Evolutionary conservation across 768 basidiomycete species (phyloP).

Genomic region (Fistulinella prunicolor): DNA sequence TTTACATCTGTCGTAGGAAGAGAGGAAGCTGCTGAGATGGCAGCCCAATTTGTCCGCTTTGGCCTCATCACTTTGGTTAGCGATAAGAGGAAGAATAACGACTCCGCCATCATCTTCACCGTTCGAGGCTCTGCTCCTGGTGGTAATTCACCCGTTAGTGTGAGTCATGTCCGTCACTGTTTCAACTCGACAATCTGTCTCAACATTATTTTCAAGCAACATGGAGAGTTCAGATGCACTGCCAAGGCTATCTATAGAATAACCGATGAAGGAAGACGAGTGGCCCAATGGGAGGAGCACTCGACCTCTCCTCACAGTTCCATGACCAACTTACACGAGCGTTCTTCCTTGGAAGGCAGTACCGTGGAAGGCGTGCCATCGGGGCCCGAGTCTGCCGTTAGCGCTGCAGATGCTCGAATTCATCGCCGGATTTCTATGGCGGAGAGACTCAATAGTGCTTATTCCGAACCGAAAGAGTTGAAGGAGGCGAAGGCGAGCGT

Average conservation of each 20-base stretch:
- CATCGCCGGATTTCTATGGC: slow-evolving; percentile 77
- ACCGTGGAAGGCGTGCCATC: slow-evolving; percentile 23
- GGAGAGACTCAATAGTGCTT: slow-evolving; percentile 58
- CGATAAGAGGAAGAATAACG: slow-evolving; percentile 88
- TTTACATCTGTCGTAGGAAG: slow-evolving; percentile 94
- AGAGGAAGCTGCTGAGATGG: slow-evolving; percentile 97
- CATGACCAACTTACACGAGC: slow-evolving; percentile 56
- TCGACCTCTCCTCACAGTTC: slow-evolving; percentile 63
- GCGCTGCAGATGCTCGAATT: slow-evolving; percentile 57
- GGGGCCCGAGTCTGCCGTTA: slow-evolving; percentile 27
- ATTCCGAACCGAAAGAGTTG: slow-evolving; percentile 51
- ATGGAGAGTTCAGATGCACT: slow-evolving; percentile 95
- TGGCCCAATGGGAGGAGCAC: slow-evolving; percentile 78
- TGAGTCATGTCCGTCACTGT: slow-evolving; percentile 34
- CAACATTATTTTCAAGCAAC: slow-evolving; percentile 52
- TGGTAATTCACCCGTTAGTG: slow-evolving; percentile 71
- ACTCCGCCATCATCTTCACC: slow-evolving; percentile 91
- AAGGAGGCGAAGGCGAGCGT: slow-evolving; percentile 48
- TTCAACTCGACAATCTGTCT: slow-evolving; percentile 2
- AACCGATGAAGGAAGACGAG: slow-evolving; percentile 84
- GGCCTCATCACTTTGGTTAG: slow-evolving; percentile 86
- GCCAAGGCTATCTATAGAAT: slow-evolving; percentile 94
- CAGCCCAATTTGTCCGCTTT: slow-evolving; percentile 95
- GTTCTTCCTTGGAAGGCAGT: slow-evolving; percentile 54
- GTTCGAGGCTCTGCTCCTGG: slow-evolving; percentile 78